Evolutionary conservation across 495 filamentous ascomycete genomes (phyloP).

Genomic region (Hypoxylon fragiforme): DNA sequence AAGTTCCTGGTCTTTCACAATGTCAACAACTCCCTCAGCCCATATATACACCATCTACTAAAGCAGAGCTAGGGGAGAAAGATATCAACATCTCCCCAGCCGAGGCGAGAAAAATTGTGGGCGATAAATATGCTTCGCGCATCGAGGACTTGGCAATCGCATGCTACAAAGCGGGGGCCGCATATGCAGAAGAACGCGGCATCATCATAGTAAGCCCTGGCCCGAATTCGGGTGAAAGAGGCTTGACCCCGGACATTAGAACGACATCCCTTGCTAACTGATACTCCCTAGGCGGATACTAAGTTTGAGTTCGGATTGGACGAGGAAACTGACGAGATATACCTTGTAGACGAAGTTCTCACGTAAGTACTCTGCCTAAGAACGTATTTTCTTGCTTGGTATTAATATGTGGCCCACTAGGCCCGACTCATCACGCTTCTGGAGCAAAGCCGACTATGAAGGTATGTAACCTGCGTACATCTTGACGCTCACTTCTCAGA

Average conservation of each 20-base stretch:
- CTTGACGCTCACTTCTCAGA: constrained; percentile 66
- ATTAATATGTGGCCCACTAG: not conserved
- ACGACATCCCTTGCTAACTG: constrained; percentile 31
- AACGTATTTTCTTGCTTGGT: not conserved
- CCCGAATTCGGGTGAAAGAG: not conserved
- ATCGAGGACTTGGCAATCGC: constrained; percentile 73
- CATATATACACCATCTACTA: constrained; percentile 88
- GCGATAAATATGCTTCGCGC: constrained; percentile 69
- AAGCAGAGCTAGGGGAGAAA: constrained; percentile 79
- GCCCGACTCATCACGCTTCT: constrained; percentile 85
- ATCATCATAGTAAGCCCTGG: constrained; percentile 66
- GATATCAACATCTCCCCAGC: constrained; percentile 90
- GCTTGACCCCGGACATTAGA: not conserved
- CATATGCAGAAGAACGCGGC: constrained; percentile 74
- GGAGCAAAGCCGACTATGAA: constrained; percentile 61
- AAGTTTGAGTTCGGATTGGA: constrained; percentile 70
- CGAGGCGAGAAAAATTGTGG: constrained; percentile 66
- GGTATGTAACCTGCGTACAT: constrained; percentile 69
- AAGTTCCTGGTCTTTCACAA: constrained; percentile 69
- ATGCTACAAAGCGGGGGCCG: constrained; percentile 73
- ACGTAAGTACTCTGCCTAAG: too few relatives aligned
- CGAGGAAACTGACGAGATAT: constrained; percentile 70
- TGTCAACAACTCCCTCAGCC: constrained; percentile 72
- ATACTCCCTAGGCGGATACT: constrained; percentile 63
- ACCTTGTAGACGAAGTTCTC: constrained; percentile 89